Percentiles rank a stretch among this genome's conserved stretches.
Evolutionary conservation across 352 stramenopile genomes (phyloP).

Genomic region (Peronospora belbahrii): DNA sequence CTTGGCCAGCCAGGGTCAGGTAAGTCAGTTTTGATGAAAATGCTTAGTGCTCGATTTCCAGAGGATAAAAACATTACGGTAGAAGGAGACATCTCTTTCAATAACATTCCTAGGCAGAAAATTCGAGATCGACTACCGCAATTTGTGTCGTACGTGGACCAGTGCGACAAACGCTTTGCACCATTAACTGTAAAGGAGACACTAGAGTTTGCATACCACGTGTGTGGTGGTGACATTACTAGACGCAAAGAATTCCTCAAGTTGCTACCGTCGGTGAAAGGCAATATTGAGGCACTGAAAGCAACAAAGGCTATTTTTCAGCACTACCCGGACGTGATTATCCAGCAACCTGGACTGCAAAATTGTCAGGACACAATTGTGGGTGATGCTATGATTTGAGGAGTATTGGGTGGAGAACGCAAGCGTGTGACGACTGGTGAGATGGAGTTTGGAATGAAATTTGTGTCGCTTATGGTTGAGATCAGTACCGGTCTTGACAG

Average conservation of each 20-base stretch:
- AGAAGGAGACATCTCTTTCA: conserved; percentile 38
- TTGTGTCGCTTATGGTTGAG: conserved; percentile 40
- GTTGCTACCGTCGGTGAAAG: conserved; percentile 34
- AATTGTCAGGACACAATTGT: conserved; percentile 51
- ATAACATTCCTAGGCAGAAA: too few species aligned
- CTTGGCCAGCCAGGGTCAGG: conserved; percentile 39
- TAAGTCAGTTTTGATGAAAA: conserved; percentile 43
- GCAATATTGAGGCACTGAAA: too few species aligned
- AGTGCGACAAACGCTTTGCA: conserved; percentile 75
- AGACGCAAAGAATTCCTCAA: too few species aligned
- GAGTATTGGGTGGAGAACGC: conserved; percentile 82
- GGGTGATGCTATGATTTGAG: conserved; percentile 41
- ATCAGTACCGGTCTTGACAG: conserved; percentile 46
- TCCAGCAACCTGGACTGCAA: conserved; percentile 32
- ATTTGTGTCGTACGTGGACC: conserved; percentile 36
- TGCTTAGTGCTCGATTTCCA: too few species aligned
- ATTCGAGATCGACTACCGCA: conserved; percentile 41
- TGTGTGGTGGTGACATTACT: too few species aligned
- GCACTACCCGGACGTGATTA: too few species aligned
- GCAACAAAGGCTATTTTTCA: too few species aligned
- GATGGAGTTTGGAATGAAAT: conserved; percentile 70
- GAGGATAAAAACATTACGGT: conserved; percentile 13
- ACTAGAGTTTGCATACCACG: conserved; percentile 89
- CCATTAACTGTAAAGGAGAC: conserved; percentile 90
- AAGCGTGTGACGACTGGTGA: conserved; percentile 88